Percentiles rank a stretch among this genome's conserved stretches.
phyloP scores from a whole-genome alignment of 2,329 filamentous ascomycete species.

The Sarocladiaceae sp. region DNA sequence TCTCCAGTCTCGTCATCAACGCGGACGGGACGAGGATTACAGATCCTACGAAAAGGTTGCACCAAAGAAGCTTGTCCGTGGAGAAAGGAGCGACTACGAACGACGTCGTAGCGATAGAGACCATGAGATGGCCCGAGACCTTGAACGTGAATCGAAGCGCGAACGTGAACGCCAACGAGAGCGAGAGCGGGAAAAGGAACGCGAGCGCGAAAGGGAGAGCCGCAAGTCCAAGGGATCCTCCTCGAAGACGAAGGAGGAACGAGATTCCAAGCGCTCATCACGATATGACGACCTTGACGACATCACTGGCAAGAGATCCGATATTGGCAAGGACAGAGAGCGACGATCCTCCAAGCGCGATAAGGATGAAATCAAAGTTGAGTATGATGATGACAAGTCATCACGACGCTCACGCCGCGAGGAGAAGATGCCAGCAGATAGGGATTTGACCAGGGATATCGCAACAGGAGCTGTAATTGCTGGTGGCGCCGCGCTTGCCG shows the following conservation, averaged over 20 bases:
- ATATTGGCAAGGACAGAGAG: slow-evolving; percentile 11
- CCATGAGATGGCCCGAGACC: neutral
- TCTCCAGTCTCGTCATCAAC: neutral
- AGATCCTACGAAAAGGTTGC: slow-evolving; percentile 2
- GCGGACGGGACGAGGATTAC: slow-evolving; percentile 7
- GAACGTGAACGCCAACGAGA: slow-evolving; percentile 16
- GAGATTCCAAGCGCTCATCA: slow-evolving; percentile 22
- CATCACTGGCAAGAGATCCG: slow-evolving; percentile 18
- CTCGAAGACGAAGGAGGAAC: slow-evolving; percentile 16
- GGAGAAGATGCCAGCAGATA: neutral
- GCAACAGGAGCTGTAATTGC: slow-evolving; percentile 1
- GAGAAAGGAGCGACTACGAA: slow-evolving; percentile 15
- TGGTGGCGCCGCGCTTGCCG: slow-evolving; percentile 24
- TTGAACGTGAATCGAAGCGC: slow-evolving; percentile 15
- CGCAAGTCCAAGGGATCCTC: slow-evolving; percentile 20
- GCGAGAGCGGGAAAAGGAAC: slow-evolving; percentile 17
- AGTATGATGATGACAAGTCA: slow-evolving; percentile 17
- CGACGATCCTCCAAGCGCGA: slow-evolving; percentile 16
- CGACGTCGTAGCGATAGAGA: slow-evolving; percentile 5
- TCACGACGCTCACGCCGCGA: slow-evolving; percentile 1
- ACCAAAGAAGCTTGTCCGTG: slow-evolving; percentile 14
- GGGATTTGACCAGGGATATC: slow-evolving; percentile 3
- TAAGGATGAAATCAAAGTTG: slow-evolving; percentile 21
- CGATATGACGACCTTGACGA: slow-evolving; percentile 26
- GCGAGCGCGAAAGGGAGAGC: slow-evolving; percentile 14